Percentiles rank a stretch among this genome's conserved stretches.
phyloP scores from a whole-genome alignment of 371 early-diverging fungal genomes.

The Phascolomyces articulosus region DNA sequence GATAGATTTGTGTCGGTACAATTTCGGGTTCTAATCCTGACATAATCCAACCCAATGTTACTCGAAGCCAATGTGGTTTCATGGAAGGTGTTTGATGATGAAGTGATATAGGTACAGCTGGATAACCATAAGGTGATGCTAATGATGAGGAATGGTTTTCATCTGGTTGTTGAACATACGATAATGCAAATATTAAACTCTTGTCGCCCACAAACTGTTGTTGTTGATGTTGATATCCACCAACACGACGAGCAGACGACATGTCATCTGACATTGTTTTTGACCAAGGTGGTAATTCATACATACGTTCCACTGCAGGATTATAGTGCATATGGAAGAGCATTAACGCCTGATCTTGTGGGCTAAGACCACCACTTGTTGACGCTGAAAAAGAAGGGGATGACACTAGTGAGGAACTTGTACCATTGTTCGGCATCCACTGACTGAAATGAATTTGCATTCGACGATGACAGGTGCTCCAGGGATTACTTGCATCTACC shows the following conservation, averaged over 20 bases:
- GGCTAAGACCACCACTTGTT: conserved; percentile 8
- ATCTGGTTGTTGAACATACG: conserved; percentile 19
- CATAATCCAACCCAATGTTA: conserved; percentile 43
- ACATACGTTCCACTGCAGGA: conserved; percentile 38
- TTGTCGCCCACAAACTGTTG: conserved; percentile 45
- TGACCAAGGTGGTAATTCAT: conserved; percentile 33
- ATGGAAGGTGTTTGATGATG: conserved; percentile 33
- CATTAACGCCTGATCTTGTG: conserved; percentile 37
- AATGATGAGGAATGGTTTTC: background rate
- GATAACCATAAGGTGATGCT: conserved; percentile 13
- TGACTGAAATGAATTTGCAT: conserved; percentile 39
- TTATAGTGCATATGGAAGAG: conserved; percentile 43
- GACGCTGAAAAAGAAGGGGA: background rate
- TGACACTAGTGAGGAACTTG: conserved; percentile 1
- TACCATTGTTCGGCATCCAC: conserved; percentile 20
- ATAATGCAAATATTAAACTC: conserved; percentile 34
- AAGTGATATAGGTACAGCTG: conserved; percentile 16
- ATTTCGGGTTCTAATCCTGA: conserved; percentile 32
- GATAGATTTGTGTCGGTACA: conserved; percentile 33
- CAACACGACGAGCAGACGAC: no score
- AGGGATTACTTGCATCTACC: conserved; percentile 9
- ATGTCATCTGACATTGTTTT: background rate
- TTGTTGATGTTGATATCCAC: background rate
- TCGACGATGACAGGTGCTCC: conserved; percentile 27
- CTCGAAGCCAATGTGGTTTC: conserved; percentile 37